These are phyloP conservation scores for Cladophialophora carrionii DNA, from an alignment of 2,329 filamentous ascomycete genomes.

Conservation along the genomic window DNA sequence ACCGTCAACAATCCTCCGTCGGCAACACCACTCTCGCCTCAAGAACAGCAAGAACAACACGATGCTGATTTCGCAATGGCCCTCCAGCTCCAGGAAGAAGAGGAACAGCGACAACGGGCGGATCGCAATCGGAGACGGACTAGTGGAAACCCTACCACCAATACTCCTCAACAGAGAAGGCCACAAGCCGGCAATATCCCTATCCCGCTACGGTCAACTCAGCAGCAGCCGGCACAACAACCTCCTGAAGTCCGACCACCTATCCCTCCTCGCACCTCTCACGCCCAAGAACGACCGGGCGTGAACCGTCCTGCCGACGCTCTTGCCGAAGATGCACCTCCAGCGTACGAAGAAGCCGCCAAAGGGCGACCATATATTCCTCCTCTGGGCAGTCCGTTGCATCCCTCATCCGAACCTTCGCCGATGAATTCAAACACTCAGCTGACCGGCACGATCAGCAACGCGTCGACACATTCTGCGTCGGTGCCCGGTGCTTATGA, in stretches of 20 bases:
- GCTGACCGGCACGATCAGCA: constrained; percentile 32
- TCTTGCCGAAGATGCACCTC: constrained; percentile 58
- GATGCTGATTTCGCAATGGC: constrained; percentile 77
- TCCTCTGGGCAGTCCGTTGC: constrained; percentile 51
- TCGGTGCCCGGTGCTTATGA: constrained; percentile 9
- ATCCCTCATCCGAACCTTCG: constrained; percentile 40
- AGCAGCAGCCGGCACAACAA: constrained; percentile 20
- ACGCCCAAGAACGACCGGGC: constrained; percentile 33
- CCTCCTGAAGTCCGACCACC: constrained; percentile 46
- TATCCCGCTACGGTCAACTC: constrained; percentile 20
- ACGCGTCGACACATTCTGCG: constrained; percentile 24
- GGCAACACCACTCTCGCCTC: constrained; percentile 44
- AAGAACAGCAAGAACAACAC: constrained; percentile 71
- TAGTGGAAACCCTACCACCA: constrained; percentile 32
- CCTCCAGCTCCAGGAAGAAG: constrained; percentile 90
- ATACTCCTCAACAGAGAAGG: constrained; percentile 31
- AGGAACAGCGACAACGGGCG: constrained; percentile 58
- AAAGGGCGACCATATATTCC: constrained; percentile 60
- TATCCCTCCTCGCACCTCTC: constrained; percentile 50
- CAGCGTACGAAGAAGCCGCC: constrained; percentile 68
- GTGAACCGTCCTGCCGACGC: constrained; percentile 41
- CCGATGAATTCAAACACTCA: constrained; percentile 32
- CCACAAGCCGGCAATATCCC: constrained; percentile 34
- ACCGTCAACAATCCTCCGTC: constrained; percentile 16
- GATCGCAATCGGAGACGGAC: constrained; percentile 28